Conservation (phyloP, 2,329 filamentous ascomycete genomes). For the Cadophora luteo-olivacea region DNA sequence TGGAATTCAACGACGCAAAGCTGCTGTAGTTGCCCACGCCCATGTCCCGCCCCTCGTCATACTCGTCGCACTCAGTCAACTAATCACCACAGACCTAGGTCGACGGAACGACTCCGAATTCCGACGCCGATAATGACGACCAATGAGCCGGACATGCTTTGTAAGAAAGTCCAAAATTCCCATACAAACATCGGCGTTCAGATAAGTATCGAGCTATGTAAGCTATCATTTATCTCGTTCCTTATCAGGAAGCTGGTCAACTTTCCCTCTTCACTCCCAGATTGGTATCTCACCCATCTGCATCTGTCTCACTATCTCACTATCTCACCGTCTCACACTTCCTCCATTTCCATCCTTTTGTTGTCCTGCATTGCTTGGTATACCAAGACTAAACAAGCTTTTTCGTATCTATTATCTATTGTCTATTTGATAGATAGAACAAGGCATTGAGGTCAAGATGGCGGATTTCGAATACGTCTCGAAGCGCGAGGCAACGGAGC, state of each 20-base stretch:
- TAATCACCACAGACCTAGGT: background rate
- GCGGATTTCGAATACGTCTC: conserved; percentile 40
- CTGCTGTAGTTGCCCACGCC: background rate
- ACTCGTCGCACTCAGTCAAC: too few relatives aligned
- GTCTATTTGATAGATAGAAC: background rate
- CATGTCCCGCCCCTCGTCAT: background rate
- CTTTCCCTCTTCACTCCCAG: background rate
- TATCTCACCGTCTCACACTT: background rate
- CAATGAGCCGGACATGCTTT: conserved; percentile 18
- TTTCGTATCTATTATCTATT: background rate
- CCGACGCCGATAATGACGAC: background rate
- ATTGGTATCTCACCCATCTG: background rate
- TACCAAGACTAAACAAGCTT: background rate
- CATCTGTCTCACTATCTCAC: background rate
- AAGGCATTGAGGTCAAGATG: conserved; percentile 30
- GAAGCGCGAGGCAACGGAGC: conserved; percentile 21
- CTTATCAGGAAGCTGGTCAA: conserved; percentile 9
- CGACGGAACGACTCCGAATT: conserved; percentile 7
- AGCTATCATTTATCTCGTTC: conserved; percentile 1
- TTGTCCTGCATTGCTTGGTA: background rate
- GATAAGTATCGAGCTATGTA: conserved; percentile 15
- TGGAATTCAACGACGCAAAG: background rate
- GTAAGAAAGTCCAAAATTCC: conserved; percentile 20
- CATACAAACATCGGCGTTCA: conserved; percentile 11
- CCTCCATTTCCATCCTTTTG: background rate